phyloP scores from a whole-genome alignment of 2,329 filamentous ascomycete species.

The Bipolaris zeicola region DNA sequence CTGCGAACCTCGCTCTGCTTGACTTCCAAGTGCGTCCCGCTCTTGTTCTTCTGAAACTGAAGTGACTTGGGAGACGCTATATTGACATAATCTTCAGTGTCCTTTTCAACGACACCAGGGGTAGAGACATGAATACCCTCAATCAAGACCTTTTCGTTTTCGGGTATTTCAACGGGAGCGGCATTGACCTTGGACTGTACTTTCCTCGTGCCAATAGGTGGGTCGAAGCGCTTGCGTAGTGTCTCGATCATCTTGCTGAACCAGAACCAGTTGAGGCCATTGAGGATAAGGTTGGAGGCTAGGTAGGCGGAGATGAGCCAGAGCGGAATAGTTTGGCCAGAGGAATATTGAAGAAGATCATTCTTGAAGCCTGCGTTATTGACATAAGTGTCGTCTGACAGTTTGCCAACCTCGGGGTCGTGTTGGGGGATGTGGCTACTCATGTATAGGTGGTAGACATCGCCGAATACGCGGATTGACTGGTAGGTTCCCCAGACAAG shows the following conservation, averaged over 20 bases:
- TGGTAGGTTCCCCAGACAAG: conserved; percentile 79
- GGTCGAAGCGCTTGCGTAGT: conserved; percentile 74
- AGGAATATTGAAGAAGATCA: conserved; percentile 58
- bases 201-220: conserved; percentile 56
- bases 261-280: conserved; percentile 82
- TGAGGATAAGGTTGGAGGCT: conserved; percentile 72
- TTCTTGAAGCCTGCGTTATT: conserved; percentile 35
- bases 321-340: conserved; percentile 58
- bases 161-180: conserved; percentile 18
- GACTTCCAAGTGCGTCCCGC: conserved; percentile 35
- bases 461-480: conserved; percentile 67
- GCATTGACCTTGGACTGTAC: conserved; percentile 27
- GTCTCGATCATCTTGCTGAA: conserved; percentile 86
- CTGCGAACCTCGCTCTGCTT: conserved; percentile 35
- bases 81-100: conserved; percentile 29
- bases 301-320: conserved; percentile 75
- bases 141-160: conserved; percentile 40
- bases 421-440: conserved; percentile 29
- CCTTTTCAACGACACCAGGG: conserved; percentile 28
- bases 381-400: conserved; percentile 29
- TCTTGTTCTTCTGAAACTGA: conserved; percentile 28
- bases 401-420: conserved; percentile 37
- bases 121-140: conserved; percentile 43
- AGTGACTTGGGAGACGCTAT: conserved; percentile 18
- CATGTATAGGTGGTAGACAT: conserved; percentile 62